A percentile compares a stretch with the other conserved stretches of the same genome.
These are phyloP conservation scores for Cercospora sesami DNA, from an alignment of 2,329 filamentous ascomycete genomes.

Conservation along the genomic window DNA sequence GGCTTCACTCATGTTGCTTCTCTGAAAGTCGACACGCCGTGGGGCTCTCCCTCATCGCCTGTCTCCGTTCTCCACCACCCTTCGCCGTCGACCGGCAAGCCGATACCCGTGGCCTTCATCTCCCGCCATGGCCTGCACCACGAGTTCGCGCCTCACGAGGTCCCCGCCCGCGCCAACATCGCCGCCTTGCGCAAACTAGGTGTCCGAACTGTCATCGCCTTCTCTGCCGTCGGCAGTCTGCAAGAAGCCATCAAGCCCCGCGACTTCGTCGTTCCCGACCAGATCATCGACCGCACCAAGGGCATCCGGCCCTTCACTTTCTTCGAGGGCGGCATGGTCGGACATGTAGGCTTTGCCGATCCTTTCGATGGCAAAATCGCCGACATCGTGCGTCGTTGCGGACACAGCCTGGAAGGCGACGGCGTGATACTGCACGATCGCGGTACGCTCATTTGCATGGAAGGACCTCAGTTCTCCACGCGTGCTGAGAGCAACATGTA, in stretches of 20 bases:
- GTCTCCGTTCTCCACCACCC: slow-evolving; percentile 88
- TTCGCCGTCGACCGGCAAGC: slow-evolving; percentile 64
- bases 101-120: slow-evolving; percentile 78
- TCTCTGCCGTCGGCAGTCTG: slow-evolving; percentile 89
- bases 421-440: slow-evolving; percentile 80
- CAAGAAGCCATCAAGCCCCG: slow-evolving; percentile 91
- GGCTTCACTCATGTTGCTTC: slow-evolving; percentile 82
- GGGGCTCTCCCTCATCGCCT: slow-evolving; percentile 74
- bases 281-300: slow-evolving; percentile 97
- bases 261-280: slow-evolving; percentile 95
- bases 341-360: slow-evolving; percentile 92
- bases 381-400: slow-evolving; percentile 74
- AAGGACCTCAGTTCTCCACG: slow-evolving; percentile 97
- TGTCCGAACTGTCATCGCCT: slow-evolving; percentile 87
- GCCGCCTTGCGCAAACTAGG: slow-evolving; percentile 91
- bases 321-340: slow-evolving; percentile 88
- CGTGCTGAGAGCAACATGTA: slow-evolving; percentile 95
- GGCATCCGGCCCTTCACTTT: slow-evolving; percentile 92
- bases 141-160: slow-evolving; percentile 87
- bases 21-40: slow-evolving; percentile 77
- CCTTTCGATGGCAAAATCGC: slow-evolving; percentile 83
- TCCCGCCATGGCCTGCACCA: slow-evolving; percentile 89
- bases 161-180: slow-evolving; percentile 93
- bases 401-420: slow-evolving; percentile 74
- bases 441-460: slow-evolving; percentile 91